Evolutionary conservation across 225 moss, liverwort and hornwort species (phyloP).

Genomic region (Pseudisothecium myosuroides): DNA sequence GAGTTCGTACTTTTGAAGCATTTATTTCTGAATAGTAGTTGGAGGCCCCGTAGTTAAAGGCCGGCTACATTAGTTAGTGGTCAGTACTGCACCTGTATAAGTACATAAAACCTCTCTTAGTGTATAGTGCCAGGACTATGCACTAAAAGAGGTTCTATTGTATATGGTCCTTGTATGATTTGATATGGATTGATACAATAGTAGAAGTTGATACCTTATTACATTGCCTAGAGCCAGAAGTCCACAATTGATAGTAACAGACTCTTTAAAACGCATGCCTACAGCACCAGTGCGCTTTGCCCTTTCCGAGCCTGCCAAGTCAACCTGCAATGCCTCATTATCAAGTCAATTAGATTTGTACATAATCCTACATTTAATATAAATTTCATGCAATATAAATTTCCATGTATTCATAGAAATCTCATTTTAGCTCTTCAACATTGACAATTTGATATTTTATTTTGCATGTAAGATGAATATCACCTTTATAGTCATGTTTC

Average conservation of each 20-base stretch:
- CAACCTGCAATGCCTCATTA: slow-evolving; percentile 42
- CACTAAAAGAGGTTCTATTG: too few relatives aligned
- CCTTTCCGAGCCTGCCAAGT: slow-evolving; percentile 79
- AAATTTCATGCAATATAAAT: neutral
- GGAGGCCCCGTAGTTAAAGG: too few relatives aligned
- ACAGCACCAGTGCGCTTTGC: slow-evolving; percentile 77
- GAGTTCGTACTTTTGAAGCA: too few relatives aligned
- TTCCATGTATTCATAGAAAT: neutral
- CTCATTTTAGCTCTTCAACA: neutral
- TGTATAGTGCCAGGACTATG: too few relatives aligned
- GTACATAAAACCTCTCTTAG: too few relatives aligned
- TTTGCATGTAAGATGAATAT: neutral
- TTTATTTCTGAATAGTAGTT: too few relatives aligned
- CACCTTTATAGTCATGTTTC: neutral
- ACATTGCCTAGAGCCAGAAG: slow-evolving; percentile 75
- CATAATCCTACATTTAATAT: neutral
- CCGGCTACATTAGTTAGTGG: too few relatives aligned
- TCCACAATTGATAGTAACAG: slow-evolving; percentile 78
- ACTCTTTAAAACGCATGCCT: slow-evolving; percentile 78
- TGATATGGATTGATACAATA: too few relatives aligned
- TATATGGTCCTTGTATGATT: too few relatives aligned
- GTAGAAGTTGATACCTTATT: slow-evolving; percentile 41
- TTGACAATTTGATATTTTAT: neutral
- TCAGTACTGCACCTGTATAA: too few relatives aligned
- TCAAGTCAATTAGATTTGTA: neutral